Evolutionary conservation across 495 filamentous ascomycete genomes (phyloP), one percentile per base, ranked within the genome.

Genomic region (Talaromyces nanjingensis): DNA sequence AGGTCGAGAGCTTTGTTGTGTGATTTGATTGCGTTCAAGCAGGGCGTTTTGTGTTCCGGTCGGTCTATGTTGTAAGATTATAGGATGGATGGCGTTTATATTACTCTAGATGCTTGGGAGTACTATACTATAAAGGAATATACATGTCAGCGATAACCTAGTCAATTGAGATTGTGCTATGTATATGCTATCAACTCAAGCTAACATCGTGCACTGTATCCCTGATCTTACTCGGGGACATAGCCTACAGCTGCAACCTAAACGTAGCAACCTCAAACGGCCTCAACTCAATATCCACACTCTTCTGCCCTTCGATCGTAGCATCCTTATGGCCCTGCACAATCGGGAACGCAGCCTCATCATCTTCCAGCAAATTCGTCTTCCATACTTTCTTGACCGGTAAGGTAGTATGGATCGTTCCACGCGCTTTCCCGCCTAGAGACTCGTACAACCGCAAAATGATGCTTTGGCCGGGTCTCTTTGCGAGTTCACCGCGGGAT

Each of bases 181-280:
- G 33, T 37, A 42, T 16, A 42, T 42, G 37, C 37, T 16, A 42
- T 42, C 37, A 42, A 42, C 4, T 42, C 14, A 42, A 42, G 37
- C 37, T 42, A 42, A 37, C 4, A 42, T n/a, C n/a, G n/a, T n/a
- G n/a, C n/a, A n/a, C n/a, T n/a, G n/a, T n/a, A n/a, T n/a, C n/a
- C n/a, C n/a, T n/a, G n/a, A n/a, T n/a, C n/a, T n/a, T n/a, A n/a
- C n/a, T n/a, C n/a, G n/a, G n/a, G n/a, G n/a, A n/a, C n/a, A n/a
- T n/a, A n/a, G n/a, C n/a, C 68, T 68, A 88, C 68, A 98, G 71
- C 72, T 91, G 86, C 68, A 97, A 76, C 70, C 89, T 85, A 71
- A 83, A 96, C 1, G 90, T 96, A 29, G 87, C 90, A 31, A 98
- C 89, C 82, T 98, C 94, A 76, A 96, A 98, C 27, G 93, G 85